These are phyloP conservation scores for Ceratocystis variospora DNA, from an alignment of 2,329 filamentous ascomycete genomes.

Conservation along the genomic window DNA sequence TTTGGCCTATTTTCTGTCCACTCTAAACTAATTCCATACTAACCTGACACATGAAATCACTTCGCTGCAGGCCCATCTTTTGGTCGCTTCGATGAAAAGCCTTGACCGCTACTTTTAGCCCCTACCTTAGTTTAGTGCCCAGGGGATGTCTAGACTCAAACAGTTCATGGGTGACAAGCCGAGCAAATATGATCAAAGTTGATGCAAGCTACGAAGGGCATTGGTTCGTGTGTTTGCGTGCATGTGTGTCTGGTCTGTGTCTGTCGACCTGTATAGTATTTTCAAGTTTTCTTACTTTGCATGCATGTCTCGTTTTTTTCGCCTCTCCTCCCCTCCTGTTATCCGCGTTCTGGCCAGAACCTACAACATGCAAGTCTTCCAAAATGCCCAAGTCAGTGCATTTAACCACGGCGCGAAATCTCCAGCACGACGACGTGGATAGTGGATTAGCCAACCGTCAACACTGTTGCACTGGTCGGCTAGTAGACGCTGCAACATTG, in stretches of 20 bases:
- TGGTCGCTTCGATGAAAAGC: neutral
- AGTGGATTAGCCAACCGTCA: constrained; percentile 1
- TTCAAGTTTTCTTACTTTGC: neutral
- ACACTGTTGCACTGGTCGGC: neutral
- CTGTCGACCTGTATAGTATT: neutral
- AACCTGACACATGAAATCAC: neutral
- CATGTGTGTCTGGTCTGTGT: neutral
- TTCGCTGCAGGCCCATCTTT: neutral
- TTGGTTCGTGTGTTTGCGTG: neutral
- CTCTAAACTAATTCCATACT: neutral
- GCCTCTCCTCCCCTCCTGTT: neutral
- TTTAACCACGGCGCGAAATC: neutral
- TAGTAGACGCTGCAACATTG: neutral
- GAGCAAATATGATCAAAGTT: neutral
- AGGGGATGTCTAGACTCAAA: neutral
- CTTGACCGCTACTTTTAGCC: constrained; percentile 5
- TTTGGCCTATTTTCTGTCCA: neutral
- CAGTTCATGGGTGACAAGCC: neutral
- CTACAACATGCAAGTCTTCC: neutral
- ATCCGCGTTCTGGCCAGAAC: neutral
- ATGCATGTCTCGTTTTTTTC: neutral
- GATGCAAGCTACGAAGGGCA: neutral
- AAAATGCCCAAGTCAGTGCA: neutral
- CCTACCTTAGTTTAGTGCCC: neutral
- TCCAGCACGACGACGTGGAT: neutral